A percentile compares a stretch with the other conserved stretches of the same genome.
These are phyloP conservation scores for Fomitopsis pulvina DNA, from an alignment of 768 basidiomycete genomes.

Conservation along the genomic window DNA sequence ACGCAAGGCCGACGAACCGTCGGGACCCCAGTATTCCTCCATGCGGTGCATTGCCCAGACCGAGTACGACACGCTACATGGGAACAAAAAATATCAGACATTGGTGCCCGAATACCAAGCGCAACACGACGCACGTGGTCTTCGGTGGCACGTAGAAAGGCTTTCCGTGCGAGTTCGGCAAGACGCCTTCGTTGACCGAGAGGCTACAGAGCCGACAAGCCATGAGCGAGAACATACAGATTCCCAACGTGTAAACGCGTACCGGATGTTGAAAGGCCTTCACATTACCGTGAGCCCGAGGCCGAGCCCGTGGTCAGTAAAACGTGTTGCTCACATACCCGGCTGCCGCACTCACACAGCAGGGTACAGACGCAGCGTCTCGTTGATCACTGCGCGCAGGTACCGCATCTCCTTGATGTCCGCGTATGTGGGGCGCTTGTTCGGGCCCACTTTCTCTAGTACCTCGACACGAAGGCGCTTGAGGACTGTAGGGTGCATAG, in stretches of 20 bases:
- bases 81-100: slow-evolving; percentile 12
- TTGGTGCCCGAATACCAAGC: slow-evolving; percentile 7
- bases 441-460: slow-evolving; percentile 22
- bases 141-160: slow-evolving; percentile 22
- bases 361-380: slow-evolving; percentile 36
- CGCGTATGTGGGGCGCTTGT: slow-evolving; percentile 23
- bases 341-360: slow-evolving; percentile 19
- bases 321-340: background rate
- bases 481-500: slow-evolving; percentile 24
- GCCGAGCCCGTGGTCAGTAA: background rate
- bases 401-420: slow-evolving; percentile 30
- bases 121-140: slow-evolving; percentile 20
- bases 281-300: background rate
- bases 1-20: slow-evolving; percentile 57
- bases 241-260: background rate
- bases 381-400: slow-evolving; percentile 30
- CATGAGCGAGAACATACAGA: background rate
- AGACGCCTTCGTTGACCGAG: slow-evolving; percentile 16
- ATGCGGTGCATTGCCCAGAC: slow-evolving; percentile 51
- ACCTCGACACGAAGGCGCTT: slow-evolving; percentile 28
- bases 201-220: slow-evolving; percentile 5
- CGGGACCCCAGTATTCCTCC: slow-evolving; percentile 60
- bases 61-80: slow-evolving; percentile 23
- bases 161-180: slow-evolving; percentile 19
- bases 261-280: slow-evolving; percentile 24